Base-by-base conservation (phyloP, 805 yeast species). In the Teunomyces stri region DNA sequence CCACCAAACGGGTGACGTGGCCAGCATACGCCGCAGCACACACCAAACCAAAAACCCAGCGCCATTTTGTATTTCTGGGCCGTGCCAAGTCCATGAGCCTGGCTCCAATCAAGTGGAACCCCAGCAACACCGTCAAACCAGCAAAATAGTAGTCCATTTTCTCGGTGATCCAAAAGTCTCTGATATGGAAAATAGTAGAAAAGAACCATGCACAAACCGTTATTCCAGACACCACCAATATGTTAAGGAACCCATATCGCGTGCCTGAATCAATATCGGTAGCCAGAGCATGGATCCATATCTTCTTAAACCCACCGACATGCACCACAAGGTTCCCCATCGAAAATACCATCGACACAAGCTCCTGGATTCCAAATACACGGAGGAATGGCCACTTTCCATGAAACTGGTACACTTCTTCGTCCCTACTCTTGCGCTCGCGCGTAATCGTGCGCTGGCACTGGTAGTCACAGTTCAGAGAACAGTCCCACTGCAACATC, bases 321-420 rank as follows among this genome's bases (percentile, higher is more conserved):
- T 62, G 61, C 13, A 70, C 74, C 3, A 51, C 42, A 16, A 69
- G 59, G 53, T 72, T 72, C 5, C 74, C 75, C 11, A 70, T n/a
- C n/a, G 96, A 87, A 64, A 94, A 92, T 1, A 89, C 16, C 1
- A 87, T 82, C 11, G 95, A 85, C 20, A 84, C 87, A 0, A 89
- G 69, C 62, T 94, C 99, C 64, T 94, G 99, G 10, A 86, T 70
- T 0, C 96, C 96, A n/a, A 76, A 66, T 0, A 87, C 60, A 43
- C 99, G 75, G 13, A 72, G 51, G 59, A 94, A 94, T 2, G 98
- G 98, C 99, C 99, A 94, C 69, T 94, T 94, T 0, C 99, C 99
- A 65, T 94, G 97, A 68, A 89, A 94, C 64, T 94, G 99, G 35
- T 76, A 76, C 0, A 89, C 69, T 47, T 81, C 84, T 49, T 77